Evolutionary conservation across 1,284 basidiomycete species (phyloP), one percentile per base, ranked within the genome.

Genomic region (Cutaneotrichosporon daszewskae): DNA sequence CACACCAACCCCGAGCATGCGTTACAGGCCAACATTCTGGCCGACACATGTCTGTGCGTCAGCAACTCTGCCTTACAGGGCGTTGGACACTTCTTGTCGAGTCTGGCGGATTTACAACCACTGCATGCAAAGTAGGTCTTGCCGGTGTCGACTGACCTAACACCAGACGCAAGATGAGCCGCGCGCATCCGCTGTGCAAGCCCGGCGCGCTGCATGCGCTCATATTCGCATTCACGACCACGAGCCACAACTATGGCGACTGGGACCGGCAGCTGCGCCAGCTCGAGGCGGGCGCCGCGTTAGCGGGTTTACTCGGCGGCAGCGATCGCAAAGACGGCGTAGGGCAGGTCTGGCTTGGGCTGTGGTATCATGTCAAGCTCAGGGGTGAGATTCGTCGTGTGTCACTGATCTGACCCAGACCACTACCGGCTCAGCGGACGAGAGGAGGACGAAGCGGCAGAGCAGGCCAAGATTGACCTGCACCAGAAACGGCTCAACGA

Each of bases 141-240:
- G 3, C 14, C 14, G 6, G 5, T 16, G 5, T 20, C 14, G 22
- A 7, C 12, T 33, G 12, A 10, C 17, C 43, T 49, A 32, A 45
- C 40, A 14, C 4, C 45, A 68, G 64, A 39, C 60, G 60, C 47
- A 49, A 58, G 17, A 53, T 69, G 5, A 54, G 60, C 4, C 29
- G 26, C 0, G 57, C 65, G 14, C 66, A 64, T 39, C 57, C 63
- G 17, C 43, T 62, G 16, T 40, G 59, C 25, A 59, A 58, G 40
- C 54, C 60, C 32, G 56, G 58, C 37, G 39, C 64, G 18, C 49
- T 67, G 10, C 54, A 60, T 26, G 34, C 47, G 3, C 47, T 69
- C 23, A 60, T 68, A 17, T 69, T 67, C 25, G 63, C 67, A 11
- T 65, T 66, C 54, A 66, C 64, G 7, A 64, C 66, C 1, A 55